A percentile compares a stretch with the other conserved stretches of the same genome.
Conservation (phyloP, 768 basidiomycete species). For the Russula sp. region DNA sequence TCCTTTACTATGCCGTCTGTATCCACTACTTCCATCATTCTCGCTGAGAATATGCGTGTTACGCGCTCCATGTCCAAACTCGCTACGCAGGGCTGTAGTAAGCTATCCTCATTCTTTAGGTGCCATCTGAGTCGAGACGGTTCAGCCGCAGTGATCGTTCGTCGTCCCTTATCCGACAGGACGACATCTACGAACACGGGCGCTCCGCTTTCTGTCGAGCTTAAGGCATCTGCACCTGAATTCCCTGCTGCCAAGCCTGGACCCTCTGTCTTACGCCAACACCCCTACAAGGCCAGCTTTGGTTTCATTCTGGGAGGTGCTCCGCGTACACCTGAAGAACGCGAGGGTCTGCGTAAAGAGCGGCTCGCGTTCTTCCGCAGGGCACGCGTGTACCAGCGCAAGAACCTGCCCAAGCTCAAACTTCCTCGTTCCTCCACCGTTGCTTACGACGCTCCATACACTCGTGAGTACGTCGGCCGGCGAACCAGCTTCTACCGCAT, state of each 20-base stretch:
- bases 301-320: conserved; percentile 2
- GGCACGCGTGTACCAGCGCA: neutral
- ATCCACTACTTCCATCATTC: conserved; percentile 7
- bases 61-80: conserved; percentile 8
- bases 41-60: conserved; percentile 14
- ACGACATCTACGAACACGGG: neutral
- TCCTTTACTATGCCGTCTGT: conserved; percentile 4
- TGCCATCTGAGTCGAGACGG: neutral
- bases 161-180: conserved; percentile 8
- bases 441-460: neutral
- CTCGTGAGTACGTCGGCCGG: conserved; percentile 3
- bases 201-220: neutral
- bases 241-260: neutral
- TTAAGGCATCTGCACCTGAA: neutral
- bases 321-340: conserved; percentile 1
- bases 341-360: conserved; percentile 10
- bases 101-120: neutral
- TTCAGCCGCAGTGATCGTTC: conserved; percentile 4
- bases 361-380: conserved; percentile 14
- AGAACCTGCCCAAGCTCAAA: neutral
- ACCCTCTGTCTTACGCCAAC: neutral
- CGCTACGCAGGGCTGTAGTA: conserved; percentile 1
- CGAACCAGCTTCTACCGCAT: neutral
- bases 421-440: neutral
- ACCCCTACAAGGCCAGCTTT: conserved; percentile 10